These are phyloP conservation scores for Tylopilus vinaceipallidus DNA, from an alignment of 768 basidiomycete genomes.

Conservation along the genomic window DNA sequence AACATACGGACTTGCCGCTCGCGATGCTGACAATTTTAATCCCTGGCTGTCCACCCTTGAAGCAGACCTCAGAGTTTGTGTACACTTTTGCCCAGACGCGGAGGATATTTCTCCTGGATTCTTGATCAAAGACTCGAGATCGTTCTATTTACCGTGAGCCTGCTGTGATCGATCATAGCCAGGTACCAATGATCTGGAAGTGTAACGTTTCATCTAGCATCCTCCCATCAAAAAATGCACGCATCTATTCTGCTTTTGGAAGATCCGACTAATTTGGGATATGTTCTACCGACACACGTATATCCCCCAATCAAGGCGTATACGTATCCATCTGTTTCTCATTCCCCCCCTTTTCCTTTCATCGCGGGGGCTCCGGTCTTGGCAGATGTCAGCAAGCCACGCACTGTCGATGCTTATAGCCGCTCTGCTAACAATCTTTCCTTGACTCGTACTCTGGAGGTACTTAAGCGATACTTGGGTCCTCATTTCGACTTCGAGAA, in stretches of 20 bases:
- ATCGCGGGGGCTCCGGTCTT: conserved; percentile 31
- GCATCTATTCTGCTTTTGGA: conserved; percentile 28
- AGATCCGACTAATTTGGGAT: conserved; percentile 21
- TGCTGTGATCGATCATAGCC: not conserved
- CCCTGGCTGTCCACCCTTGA: conserved; percentile 4
- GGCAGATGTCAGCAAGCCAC: conserved; percentile 16
- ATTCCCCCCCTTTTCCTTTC: conserved; percentile 39
- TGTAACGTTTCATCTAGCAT: conserved; percentile 35
- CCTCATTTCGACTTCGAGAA: conserved; percentile 46
- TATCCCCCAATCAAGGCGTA: conserved; percentile 31
- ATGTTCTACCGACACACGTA: conserved; percentile 23
- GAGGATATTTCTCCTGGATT: conserved; percentile 26
- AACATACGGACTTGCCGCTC: conserved; percentile 30
- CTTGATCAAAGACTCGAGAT: conserved; percentile 23
- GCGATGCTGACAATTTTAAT: conserved; percentile 20
- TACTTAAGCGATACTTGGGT: conserved; percentile 36
- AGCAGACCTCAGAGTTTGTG: conserved; percentile 27
- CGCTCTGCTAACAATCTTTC: conserved; percentile 39
- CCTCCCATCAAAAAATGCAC: conserved; percentile 36
- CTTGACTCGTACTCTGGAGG: conserved; percentile 38
- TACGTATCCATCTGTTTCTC: conserved; percentile 37
- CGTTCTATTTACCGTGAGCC: conserved; percentile 29
- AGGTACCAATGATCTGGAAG: conserved; percentile 19
- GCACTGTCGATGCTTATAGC: conserved; percentile 30
- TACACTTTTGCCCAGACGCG: conserved; percentile 36